Base-by-base conservation (phyloP, 352 stramenopile genomes). In the Globisporangium perplexum region DNA sequence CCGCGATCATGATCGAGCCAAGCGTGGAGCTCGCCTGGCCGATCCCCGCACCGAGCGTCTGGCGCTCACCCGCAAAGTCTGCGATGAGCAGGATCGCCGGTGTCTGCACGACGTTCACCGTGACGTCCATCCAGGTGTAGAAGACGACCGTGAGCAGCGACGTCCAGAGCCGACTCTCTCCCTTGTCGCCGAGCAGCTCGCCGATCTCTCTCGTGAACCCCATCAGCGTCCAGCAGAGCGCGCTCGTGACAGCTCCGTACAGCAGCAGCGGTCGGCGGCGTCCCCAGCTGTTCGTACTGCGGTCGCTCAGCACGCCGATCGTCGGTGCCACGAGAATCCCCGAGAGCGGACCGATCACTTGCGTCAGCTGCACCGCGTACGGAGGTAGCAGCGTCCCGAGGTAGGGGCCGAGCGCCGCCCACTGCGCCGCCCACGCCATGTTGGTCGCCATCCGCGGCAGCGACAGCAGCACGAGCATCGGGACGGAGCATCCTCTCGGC, bases 111-210 rank as follows among this genome's bases (percentile, higher is more conserved):
- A 89, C 68, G 59, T 92, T 92, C 30, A 89, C 74, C 1, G 79
- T 92, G 43, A 90, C 69, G 48, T 92, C 82, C 77, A 90, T 92
- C 79, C 77, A 92, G 24, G 77, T 79, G 63, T 92, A 92, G 59
- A 88, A 88, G 26, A 88, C 17, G 30, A 92, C 69, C 20, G 72
- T 84, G 50, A 92, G 61, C 36, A 70, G 55, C 7, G 73, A 69
- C 7, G 77, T 89, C 60, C 67, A 86, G n/a, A 65, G 60, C 17
- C 76, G 74, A 28, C 33, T 28, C 11, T 75, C 58, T 1, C 65
- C 72, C 0, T 62, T 62, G 50, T 92, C 79, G 24, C 82, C 82
- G 12, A 90, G 65, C 3, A 72, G 24, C 12, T 79, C 65, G n/a
- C 79, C 82, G 20, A 92, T 63, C n/a, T 84, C 59, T 20, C 66